These are phyloP conservation scores for Claviceps sp. DNA, from an alignment of 2,329 filamentous ascomycete species.

Conservation along the genomic window DNA sequence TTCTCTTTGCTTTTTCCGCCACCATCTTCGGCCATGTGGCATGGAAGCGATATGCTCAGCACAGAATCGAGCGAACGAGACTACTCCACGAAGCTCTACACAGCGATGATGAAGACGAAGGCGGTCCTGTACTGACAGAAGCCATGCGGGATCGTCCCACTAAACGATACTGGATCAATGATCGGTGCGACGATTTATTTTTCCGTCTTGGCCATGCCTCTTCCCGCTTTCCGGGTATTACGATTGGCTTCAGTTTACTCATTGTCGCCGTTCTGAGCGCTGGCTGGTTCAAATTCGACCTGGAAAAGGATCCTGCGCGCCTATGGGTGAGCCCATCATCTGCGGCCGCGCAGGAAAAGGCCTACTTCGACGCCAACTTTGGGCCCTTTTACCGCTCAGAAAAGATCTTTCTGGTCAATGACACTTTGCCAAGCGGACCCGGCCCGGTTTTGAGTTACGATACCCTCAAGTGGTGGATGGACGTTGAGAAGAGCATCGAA, in stretches of 20 bases:
- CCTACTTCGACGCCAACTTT: slow-evolving; percentile 85
- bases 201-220: slow-evolving; percentile 66
- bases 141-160: slow-evolving; percentile 69
- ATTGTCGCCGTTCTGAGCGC: slow-evolving; percentile 67
- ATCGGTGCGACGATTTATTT: slow-evolving; percentile 67
- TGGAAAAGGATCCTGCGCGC: slow-evolving; percentile 80
- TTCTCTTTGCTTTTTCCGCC: slow-evolving; percentile 53
- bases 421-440: slow-evolving; percentile 48
- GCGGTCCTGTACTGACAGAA: slow-evolving; percentile 58
- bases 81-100: slow-evolving; percentile 71
- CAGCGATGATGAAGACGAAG: slow-evolving; percentile 90
- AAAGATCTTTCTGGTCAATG: slow-evolving; percentile 88
- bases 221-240: slow-evolving; percentile 72
- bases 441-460: slow-evolving; percentile 79
- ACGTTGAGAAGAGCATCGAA: slow-evolving; percentile 65
- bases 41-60: slow-evolving; percentile 58
- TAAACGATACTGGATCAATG: slow-evolving; percentile 72
- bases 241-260: slow-evolving; percentile 63
- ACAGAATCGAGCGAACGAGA: slow-evolving; percentile 70
- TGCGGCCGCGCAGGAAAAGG: slow-evolving; percentile 79
- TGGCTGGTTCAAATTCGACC: slow-evolving; percentile 77
- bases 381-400: slow-evolving; percentile 92
- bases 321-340: slow-evolving; percentile 96
- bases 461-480: slow-evolving; percentile 86
- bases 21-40: slow-evolving; percentile 61